These are phyloP conservation scores for Fusarium chuoi DNA, from an alignment of 2,329 filamentous ascomycete genomes.

Conservation along the genomic window DNA sequence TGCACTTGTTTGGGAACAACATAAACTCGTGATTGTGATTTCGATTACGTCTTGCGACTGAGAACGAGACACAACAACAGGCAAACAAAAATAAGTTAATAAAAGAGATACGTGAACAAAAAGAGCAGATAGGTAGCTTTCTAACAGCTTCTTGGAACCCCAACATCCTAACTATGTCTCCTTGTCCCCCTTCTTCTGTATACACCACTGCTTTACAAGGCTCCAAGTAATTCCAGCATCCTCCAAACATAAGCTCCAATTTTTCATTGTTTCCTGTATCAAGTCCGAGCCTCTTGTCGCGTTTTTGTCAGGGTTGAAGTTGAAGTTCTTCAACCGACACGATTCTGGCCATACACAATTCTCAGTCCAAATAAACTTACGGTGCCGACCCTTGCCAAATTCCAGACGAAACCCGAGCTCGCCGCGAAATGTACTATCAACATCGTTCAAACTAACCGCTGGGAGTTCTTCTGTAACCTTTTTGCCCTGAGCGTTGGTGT, in stretches of 20 bases:
- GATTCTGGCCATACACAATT: not conserved
- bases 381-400: not conserved
- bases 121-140: not conserved
- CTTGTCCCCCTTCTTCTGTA: not conserved
- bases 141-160: not conserved
- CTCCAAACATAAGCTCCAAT: not conserved
- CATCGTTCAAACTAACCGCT: not conserved
- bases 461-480: not conserved
- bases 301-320: not conserved
- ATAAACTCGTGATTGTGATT: not conserved
- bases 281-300: not conserved
- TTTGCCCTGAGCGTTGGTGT: not conserved
- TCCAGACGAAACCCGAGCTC: not conserved
- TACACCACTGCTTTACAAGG: not conserved
- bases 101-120: not conserved
- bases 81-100: not conserved
- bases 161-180: not conserved
- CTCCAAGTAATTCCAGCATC: not conserved
- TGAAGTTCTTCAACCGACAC: not conserved
- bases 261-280: not conserved
- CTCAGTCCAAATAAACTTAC: not conserved
- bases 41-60: not conserved
- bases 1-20: not conserved
- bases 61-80: not conserved
- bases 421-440: not conserved